Base-by-base conservation (phyloP, 148 eudicot genomes). In the Beta vulgaris region DNA sequence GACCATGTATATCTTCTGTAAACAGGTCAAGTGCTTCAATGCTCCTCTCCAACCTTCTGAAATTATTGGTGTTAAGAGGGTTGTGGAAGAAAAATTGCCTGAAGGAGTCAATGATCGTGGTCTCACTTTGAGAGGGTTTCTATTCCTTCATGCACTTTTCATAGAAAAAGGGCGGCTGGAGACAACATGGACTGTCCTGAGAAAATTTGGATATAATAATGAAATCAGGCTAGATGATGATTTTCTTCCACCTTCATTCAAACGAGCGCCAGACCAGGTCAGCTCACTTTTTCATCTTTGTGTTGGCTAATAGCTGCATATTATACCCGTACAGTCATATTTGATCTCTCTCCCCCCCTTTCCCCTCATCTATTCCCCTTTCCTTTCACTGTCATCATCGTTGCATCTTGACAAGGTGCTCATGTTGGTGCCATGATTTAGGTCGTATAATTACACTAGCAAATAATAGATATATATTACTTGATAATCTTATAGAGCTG, bases 21-120 rank as follows among this genome's bases (percentile, higher is more conserved):
- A 78, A 81, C 86, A 91, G 98, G 93, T 94, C 72, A 94, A 89
- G 76, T 94, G 97, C 81, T 94, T 94, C 82, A 91, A 86, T 85
- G 98, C 96, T 80, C 98, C 97, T 46, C 84, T 94, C 49, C 98
- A 91, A 76, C 93, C 97, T 78, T 83, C 96, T 81, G 98, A 94
- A 89, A 86, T 91, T 76, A 81, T 85, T 53, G 96, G 88, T 75
- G 98, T 94, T 70, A 91, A 94, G 85, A 89, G 96, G 84, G 98
- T 91, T 69, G 98, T 94, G 85, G 89, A 90, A 88, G 98, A 94
- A 71, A 90, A 88, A 78, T 73, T 94, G 76, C 84, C 88, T 70
- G 91, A 87, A 84, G 98, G 98, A 68, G 98, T 94, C 51, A 87
- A 86, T 81, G 91, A 85, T 2, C 87, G 73, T 68, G 98, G 98